phyloP scores from a whole-genome alignment of 768 basidiomycete genomes.

The Trametopsis cervina region DNA sequence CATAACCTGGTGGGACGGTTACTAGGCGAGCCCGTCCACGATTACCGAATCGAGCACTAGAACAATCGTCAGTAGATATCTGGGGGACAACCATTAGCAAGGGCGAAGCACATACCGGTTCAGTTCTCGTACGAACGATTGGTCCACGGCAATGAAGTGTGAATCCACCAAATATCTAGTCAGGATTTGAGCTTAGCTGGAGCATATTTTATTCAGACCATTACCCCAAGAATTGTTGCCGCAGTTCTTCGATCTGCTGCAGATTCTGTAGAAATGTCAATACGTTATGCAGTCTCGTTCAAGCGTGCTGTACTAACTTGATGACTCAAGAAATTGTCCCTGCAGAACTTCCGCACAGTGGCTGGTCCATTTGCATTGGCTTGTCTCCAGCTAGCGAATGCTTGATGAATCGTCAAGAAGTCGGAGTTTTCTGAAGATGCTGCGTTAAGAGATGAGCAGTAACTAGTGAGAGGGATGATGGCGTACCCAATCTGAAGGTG shows the following conservation, averaged over 20 bases:
- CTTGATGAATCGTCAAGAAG: conserved; percentile 89
- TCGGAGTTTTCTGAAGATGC: conserved; percentile 80
- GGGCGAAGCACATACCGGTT: conserved; percentile 38
- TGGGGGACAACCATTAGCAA: too few species aligned
- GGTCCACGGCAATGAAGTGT: conserved; percentile 68
- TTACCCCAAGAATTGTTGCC: conserved; percentile 56
- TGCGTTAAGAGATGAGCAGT: neutral
- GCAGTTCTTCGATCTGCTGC: conserved; percentile 92
- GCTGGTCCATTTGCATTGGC: conserved; percentile 54
- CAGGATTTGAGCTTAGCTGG: neutral
- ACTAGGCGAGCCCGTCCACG: conserved; percentile 75
- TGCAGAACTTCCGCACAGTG: conserved; percentile 70
- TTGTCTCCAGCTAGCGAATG: conserved; percentile 81
- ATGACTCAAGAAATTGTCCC: conserved; percentile 73
- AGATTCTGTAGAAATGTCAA: conserved; percentile 50
- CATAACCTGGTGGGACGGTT: conserved; percentile 59
- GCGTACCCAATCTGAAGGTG: conserved; percentile 68
- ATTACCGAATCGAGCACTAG: conserved; percentile 60
- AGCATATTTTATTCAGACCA: conserved; percentile 1
- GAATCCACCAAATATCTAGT: conserved; percentile 83
- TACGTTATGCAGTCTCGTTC: too few species aligned
- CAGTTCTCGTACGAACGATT: conserved; percentile 59
- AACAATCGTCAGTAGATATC: too few species aligned
- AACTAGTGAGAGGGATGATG: neutral
- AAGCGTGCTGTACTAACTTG: conserved; percentile 40